Conservation (phyloP, 129 eudicot species). For the Artemisia argyi region DNA sequence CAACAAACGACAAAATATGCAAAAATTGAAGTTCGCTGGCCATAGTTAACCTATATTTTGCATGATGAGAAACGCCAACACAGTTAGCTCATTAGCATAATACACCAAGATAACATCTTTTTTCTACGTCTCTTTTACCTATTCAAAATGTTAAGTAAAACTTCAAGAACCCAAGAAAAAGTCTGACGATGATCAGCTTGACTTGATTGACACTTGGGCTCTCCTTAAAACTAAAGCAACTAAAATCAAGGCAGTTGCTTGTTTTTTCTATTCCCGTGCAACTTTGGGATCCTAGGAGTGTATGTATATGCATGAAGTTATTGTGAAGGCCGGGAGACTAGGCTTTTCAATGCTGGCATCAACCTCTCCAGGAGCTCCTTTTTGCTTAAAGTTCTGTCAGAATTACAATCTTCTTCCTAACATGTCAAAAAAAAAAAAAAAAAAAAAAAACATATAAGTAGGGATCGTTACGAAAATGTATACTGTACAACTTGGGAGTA, state of each 20-base stretch:
- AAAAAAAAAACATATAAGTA: background rate
- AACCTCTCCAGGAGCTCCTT: constrained; percentile 71
- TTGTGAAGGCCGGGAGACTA: constrained; percentile 64
- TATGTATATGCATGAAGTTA: constrained; percentile 9
- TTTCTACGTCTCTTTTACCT: background rate
- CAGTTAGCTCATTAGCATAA: too few relatives aligned
- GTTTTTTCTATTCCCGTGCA: background rate
- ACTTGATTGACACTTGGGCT: background rate
- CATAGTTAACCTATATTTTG: background rate
- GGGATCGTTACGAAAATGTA: background rate
- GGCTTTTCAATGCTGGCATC: constrained; percentile 80
- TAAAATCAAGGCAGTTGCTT: constrained; percentile 2
- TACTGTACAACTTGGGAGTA: too few relatives aligned
- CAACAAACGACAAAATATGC: background rate
- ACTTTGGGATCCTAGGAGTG: background rate
- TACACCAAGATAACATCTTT: background rate
- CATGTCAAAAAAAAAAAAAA: constrained; percentile 7
- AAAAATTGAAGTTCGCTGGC: background rate
- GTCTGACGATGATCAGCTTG: background rate
- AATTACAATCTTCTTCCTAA: constrained; percentile 83
- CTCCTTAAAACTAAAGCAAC: background rate
- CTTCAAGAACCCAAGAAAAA: background rate
- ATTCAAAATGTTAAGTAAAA: background rate
- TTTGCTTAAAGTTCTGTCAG: constrained; percentile 72
- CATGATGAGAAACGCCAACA: background rate